phyloP scores from a whole-genome alignment of 2,329 filamentous ascomycete species.

The Lachnellula suecica region DNA sequence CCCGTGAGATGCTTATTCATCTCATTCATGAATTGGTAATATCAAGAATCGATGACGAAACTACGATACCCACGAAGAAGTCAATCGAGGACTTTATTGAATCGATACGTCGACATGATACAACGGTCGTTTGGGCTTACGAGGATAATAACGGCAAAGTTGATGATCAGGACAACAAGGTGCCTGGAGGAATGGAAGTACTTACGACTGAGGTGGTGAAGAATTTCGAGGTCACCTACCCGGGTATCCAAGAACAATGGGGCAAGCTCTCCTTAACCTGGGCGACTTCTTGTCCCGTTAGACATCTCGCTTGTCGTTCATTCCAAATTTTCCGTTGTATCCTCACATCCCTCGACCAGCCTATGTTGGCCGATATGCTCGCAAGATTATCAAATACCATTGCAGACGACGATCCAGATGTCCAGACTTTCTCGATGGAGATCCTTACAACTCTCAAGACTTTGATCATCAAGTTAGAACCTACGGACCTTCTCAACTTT shows the following conservation, averaged over 20 bases:
- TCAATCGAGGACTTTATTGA: constrained; percentile 88
- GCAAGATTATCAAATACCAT: constrained; percentile 94
- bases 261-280: constrained; percentile 86
- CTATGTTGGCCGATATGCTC: constrained; percentile 97
- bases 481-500: constrained; percentile 79
- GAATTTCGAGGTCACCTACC: constrained; percentile 82
- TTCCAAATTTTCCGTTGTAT: constrained; percentile 98
- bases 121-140: constrained; percentile 87
- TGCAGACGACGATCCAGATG: constrained; percentile 89
- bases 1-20: constrained; percentile 96
- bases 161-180: constrained; percentile 72
- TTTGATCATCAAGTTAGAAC: constrained; percentile 81
- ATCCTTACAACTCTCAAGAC: constrained; percentile 92
- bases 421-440: constrained; percentile 97
- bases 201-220: constrained; percentile 79
- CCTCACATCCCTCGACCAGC: constrained; percentile 82
- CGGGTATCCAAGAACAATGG: constrained; percentile 88
- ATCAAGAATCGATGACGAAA: constrained; percentile 69
- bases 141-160: constrained; percentile 85
- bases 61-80: constrained; percentile 60
- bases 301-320: constrained; percentile 92
- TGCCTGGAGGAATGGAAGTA: constrained; percentile 83
- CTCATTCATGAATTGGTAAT: constrained; percentile 95
- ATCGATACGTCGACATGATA: constrained; percentile 78
- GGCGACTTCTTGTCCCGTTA: constrained; percentile 94